A percentile compares a stretch with the other conserved stretches of the same genome.
Evolutionary conservation across 371 early-diverging fungal species (phyloP).

Genomic region (Thermomucor indicae-seudaticae): DNA sequence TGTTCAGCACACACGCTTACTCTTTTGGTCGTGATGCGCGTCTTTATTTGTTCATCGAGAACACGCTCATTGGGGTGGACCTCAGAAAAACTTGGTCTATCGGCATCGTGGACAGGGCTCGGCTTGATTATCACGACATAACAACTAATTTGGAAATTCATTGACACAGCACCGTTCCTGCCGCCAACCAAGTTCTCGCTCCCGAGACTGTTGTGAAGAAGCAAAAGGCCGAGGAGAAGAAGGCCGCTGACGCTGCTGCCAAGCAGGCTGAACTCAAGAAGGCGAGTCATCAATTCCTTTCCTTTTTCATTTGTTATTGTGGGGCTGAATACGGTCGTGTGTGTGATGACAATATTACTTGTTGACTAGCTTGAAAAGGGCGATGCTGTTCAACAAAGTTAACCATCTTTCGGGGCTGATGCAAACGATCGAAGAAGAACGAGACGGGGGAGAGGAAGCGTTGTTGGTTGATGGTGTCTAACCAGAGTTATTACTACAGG

Average conservation of each 20-base stretch:
- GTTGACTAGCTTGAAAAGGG: constrained; percentile 37
- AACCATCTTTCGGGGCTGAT: constrained; percentile 80
- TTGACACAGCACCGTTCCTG: constrained; percentile 48
- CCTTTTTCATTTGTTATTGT: background rate
- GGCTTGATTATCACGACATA: background rate
- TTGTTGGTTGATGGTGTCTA: background rate
- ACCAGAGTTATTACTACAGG: constrained; percentile 56
- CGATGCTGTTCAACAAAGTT: constrained; percentile 47
- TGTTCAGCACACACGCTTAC: background rate
- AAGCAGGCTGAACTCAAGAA: constrained; percentile 58
- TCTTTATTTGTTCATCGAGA: too few relatives aligned
- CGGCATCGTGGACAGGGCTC: background rate
- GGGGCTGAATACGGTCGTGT: background rate
- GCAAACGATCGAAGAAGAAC: background rate
- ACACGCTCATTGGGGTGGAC: too few relatives aligned
- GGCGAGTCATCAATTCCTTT: constrained; percentile 40
- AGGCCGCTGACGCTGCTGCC: constrained; percentile 70
- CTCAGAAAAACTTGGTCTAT: background rate
- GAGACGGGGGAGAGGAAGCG: background rate
- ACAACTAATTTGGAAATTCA: background rate
- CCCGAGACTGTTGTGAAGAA: constrained; percentile 98
- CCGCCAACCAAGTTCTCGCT: constrained; percentile 68
- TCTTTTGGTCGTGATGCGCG: too few relatives aligned
- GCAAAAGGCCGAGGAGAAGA: constrained; percentile 87
- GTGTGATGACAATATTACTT: constrained; percentile 10